Evolutionary conservation across 192 early-diverging fungal genomes (phyloP).

Genomic region (Dissophora ornata): DNA sequence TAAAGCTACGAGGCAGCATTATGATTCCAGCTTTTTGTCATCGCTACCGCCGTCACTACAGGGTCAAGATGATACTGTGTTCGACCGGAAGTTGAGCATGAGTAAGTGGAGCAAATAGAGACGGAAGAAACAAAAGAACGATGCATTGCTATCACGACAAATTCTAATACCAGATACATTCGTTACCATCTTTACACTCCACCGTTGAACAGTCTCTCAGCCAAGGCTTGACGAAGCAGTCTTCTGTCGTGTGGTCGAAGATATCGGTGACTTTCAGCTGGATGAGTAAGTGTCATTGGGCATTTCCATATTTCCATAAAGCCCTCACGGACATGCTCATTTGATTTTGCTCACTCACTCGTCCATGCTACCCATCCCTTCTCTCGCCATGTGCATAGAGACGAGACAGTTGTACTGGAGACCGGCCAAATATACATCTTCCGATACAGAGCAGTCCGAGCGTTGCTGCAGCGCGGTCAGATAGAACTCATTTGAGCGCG

Average conservation of each 20-base stretch:
- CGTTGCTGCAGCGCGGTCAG: constrained; percentile 55
- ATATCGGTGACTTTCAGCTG: constrained; percentile 65
- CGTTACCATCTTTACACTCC: not conserved
- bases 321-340: no score
- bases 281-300: constrained; percentile 53
- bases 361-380: not conserved
- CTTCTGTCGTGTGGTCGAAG: constrained; percentile 62
- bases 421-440: constrained; percentile 65
- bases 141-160: no score
- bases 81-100: constrained; percentile 46
- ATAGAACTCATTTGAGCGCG: constrained; percentile 64
- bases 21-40: constrained; percentile 60
- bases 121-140: no score
- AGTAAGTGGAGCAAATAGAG: constrained; percentile 28
- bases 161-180: no score
- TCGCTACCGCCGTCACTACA: constrained; percentile 63
- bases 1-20: constrained; percentile 60
- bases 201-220: constrained; percentile 48
- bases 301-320: no score
- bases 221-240: constrained; percentile 73
- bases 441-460: constrained; percentile 59
- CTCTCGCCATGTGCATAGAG: constrained; percentile 3
- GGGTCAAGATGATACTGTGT: constrained; percentile 56
- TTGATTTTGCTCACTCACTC: no score
- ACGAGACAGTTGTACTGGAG: constrained; percentile 48